Evolutionary conservation across 108 stramenopile genomes (phyloP).

Genomic region (Fragilariopsis cylindrus): DNA sequence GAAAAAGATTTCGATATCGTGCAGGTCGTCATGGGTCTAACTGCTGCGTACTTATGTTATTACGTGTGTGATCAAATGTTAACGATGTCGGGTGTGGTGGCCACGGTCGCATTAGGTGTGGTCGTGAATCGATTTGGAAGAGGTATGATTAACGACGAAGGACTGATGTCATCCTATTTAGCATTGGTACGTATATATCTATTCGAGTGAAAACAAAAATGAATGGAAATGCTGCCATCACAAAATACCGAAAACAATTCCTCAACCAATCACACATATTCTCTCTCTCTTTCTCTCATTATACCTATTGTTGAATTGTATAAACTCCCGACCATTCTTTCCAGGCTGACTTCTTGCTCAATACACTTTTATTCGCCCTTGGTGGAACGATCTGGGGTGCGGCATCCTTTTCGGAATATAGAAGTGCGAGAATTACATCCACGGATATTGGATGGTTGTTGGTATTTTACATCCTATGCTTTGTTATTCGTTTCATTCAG

Average conservation of each 20-base stretch:
- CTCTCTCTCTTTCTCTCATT: too few relatives aligned
- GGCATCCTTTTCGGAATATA: slow-evolving; percentile 13
- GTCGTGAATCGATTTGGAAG: slow-evolving; percentile 22
- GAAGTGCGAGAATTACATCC: slow-evolving; percentile 22
- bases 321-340: too few relatives aligned
- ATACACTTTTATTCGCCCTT: slow-evolving; percentile 81
- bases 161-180: slow-evolving; percentile 61
- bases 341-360: slow-evolving; percentile 61
- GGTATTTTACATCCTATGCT: slow-evolving; percentile 37
- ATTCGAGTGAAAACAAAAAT: too few relatives aligned
- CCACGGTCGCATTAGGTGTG: slow-evolving; percentile 56
- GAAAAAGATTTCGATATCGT: slow-evolving; percentile 42
- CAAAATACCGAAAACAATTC: too few relatives aligned
- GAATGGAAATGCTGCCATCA: too few relatives aligned
- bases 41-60: slow-evolving; percentile 65
- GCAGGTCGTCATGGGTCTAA: slow-evolving; percentile 71
- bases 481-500: slow-evolving; percentile 46
- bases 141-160: slow-evolving; percentile 44
- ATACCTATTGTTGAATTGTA: too few relatives aligned
- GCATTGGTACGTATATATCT: too few relatives aligned
- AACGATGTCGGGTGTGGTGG: slow-evolving; percentile 59
- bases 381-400: slow-evolving; percentile 66
- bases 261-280: too few relatives aligned
- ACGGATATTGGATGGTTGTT: slow-evolving; percentile 52
- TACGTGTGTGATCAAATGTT: slow-evolving; percentile 58